These are phyloP conservation scores for Globisporangium paroecandrum DNA, from an alignment of 352 stramenopile species.

Conservation along the genomic window DNA sequence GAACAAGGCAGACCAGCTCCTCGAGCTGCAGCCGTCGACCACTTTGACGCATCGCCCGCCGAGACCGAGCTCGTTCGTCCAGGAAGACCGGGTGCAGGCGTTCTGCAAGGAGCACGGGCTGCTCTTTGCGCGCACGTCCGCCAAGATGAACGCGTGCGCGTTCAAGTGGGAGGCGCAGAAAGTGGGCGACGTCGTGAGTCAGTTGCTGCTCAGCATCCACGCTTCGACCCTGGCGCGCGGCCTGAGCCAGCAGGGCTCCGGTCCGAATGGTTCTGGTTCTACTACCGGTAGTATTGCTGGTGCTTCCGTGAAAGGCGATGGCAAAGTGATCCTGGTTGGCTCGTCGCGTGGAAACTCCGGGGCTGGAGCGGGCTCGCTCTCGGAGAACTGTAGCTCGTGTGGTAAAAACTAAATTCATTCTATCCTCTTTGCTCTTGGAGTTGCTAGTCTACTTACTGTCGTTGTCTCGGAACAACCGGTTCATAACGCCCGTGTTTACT, in stretches of 20 bases:
- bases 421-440: not conserved
- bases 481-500: not conserved
- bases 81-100: slow-evolving; percentile 33
- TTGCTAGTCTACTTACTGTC: not conserved
- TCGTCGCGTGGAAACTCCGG: not conserved
- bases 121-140: slow-evolving; percentile 58
- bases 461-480: not conserved
- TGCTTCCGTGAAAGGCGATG: not conserved
- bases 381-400: slow-evolving; percentile 17
- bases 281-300: not conserved
- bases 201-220: slow-evolving; percentile 65
- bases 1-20: slow-evolving; percentile 88
- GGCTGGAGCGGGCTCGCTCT: not conserved
- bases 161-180: slow-evolving; percentile 58
- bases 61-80: slow-evolving; percentile 39
- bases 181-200: slow-evolving; percentile 48
- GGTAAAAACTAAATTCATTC: slow-evolving; percentile 14
- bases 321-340: slow-evolving; percentile 14
- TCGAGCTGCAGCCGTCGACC: slow-evolving; percentile 7
- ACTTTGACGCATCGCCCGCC: not conserved
- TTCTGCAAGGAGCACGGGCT: slow-evolving; percentile 62
- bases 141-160: slow-evolving; percentile 57
- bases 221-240: slow-evolving; percentile 31
- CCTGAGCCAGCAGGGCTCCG: not conserved
- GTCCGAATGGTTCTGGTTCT: not conserved